Conservation (phyloP, 1,139 yeast genomes). For the Candida smagusa region DNA sequence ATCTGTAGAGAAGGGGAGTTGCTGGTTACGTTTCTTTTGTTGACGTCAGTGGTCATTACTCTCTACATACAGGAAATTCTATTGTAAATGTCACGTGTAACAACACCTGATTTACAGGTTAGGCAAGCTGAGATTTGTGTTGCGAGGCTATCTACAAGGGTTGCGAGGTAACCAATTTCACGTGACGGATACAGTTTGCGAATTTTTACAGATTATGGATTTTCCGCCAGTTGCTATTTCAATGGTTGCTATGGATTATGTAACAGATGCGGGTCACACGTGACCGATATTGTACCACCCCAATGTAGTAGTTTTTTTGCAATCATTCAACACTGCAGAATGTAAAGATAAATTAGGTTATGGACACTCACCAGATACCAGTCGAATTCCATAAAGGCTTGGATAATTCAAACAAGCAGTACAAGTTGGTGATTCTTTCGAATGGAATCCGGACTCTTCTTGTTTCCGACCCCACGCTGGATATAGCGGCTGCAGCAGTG, state of each 20-base stretch:
- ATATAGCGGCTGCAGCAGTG: slow-evolving; percentile 42
- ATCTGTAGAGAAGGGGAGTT: not conserved
- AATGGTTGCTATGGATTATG: not conserved
- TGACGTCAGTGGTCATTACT: not conserved
- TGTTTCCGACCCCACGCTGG: slow-evolving; percentile 55
- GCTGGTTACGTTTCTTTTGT: not conserved
- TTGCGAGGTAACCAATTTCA: no score
- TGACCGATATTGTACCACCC: slow-evolving; percentile 5
- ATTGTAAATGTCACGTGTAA: no score
- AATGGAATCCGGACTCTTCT: slow-evolving; percentile 53
- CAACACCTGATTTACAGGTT: no score
- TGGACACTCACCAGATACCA: slow-evolving; percentile 3
- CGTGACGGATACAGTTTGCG: no score
- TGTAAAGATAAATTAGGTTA: no score
- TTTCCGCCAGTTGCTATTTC: no score
- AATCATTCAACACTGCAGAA: slow-evolving; percentile 1
- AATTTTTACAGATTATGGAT: no score
- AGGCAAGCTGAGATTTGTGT: no score
- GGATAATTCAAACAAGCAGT: slow-evolving; percentile 30
- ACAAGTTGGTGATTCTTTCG: slow-evolving; percentile 43
- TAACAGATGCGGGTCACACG: slow-evolving; percentile 3
- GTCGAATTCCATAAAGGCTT: slow-evolving; percentile 29
- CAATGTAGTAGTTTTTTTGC: slow-evolving; percentile 6
- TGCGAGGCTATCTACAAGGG: no score
- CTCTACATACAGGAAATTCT: not conserved